Base-by-base conservation (phyloP, 108 stramenopile genomes). In the Discostella stelligeroides region DNA sequence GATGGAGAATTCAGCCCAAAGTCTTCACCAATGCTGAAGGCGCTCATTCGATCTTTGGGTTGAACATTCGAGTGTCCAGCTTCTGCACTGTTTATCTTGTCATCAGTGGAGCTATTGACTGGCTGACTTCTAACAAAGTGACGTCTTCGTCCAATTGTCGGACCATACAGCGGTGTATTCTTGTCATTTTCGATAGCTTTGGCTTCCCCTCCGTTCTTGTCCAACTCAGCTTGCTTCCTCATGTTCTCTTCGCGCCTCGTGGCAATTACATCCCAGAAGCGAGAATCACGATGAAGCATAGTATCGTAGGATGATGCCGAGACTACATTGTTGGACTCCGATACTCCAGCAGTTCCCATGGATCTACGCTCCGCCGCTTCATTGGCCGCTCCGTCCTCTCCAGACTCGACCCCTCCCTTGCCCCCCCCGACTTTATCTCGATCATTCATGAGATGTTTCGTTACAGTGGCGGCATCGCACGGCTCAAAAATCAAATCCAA, bases 401-500 rank as follows among this genome's bases (percentile, higher is more conserved):
- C 40, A 23, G 38, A 45, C 29, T 59, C 55, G 40, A 43, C 81
- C 42, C 23, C 75, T 69, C 48, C 64, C 8, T 1, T 14, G 14
- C 57, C 62, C 7, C 62, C 63, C 11, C 24, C 47, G 7, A n/a
- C 42, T n/a, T 13, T 21, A 37, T 13, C 15, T 34, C 6, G 3
- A 34, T 34, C 34, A 34, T 18, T 30, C 34, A 76, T 71, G 41
- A 88, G 63, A 68, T 87, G 81, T 53, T 86, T 84, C 27, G 81
- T 82, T 3, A 86, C 87, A 47, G 72, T 83, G 42, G 88, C 88
- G 11, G 85, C 79, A 68, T 89, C 88, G n/a, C 88, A 85, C 20
- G 95, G 82, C 60, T 94, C 98, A 68, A 98, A 98, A 43, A 97
- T 96, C 40, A 97, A 73, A 75, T 98, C 98, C 30, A 98, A 29